phyloP scores from a whole-genome alignment of 179 eudicot species.

The Spergularia azorica region DNA sequence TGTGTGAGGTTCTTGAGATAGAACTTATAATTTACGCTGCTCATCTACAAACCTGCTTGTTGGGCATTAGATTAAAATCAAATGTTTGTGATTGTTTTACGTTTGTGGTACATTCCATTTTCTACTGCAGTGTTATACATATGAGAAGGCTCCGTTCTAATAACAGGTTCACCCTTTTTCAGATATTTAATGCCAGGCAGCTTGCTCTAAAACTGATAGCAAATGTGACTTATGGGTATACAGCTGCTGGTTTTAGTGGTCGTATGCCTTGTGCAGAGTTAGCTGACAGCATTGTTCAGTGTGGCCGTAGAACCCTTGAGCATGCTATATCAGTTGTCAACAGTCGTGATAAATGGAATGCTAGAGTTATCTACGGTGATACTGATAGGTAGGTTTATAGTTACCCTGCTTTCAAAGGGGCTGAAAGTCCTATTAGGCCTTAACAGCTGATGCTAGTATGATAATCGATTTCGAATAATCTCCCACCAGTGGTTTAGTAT shows the following conservation, averaged over 20 bases:
- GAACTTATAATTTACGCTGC: neutral
- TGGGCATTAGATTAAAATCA: neutral
- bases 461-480: neutral
- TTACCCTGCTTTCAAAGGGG: neutral
- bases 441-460: neutral
- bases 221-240: conserved; percentile 95
- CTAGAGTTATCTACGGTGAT: conserved; percentile 93
- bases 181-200: conserved; percentile 94
- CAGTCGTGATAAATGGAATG: conserved; percentile 75
- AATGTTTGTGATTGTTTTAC: conserved; percentile 7
- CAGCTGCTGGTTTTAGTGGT: conserved; percentile 99
- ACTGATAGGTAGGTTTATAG: conserved; percentile 72
- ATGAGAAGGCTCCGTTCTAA: neutral
- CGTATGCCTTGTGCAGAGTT: conserved; percentile 99
- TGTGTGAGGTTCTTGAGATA: neutral
- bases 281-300: conserved; percentile 97
- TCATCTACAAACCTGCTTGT: neutral
- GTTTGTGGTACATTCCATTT: neutral
- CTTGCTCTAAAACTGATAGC: conserved; percentile 96
- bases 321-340: conserved; percentile 80
- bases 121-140: conserved; percentile 1
- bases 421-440: neutral
- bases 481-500: neutral
- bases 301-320: conserved; percentile 96
- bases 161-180: conserved; percentile 17